phyloP scores from a whole-genome alignment of 2,329 filamentous ascomycete genomes.

The Cephalotrichum gorgonifer region DNA sequence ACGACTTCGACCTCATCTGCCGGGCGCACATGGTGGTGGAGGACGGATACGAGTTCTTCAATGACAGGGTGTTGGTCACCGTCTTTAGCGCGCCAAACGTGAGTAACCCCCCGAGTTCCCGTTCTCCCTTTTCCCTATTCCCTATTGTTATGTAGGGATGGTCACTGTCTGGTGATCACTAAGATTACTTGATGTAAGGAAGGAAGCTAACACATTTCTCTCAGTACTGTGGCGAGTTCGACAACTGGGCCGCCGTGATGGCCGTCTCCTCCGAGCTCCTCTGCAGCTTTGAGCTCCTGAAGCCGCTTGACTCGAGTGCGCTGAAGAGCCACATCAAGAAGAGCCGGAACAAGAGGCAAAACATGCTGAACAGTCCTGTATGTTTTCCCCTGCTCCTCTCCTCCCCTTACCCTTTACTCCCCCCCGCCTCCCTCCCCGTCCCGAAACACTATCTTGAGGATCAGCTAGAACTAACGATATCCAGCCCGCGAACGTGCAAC shows the following conservation, averaged over 20 bases:
- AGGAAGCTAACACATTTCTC: conserved; percentile 15
- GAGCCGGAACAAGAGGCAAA: conserved; percentile 86
- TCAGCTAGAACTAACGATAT: not conserved
- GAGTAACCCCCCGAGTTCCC: conserved; percentile 34
- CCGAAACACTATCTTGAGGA: not conserved
- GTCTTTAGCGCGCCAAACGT: conserved; percentile 97
- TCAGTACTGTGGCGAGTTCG: conserved; percentile 96
- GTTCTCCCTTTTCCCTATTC: not conserved
- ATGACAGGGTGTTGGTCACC: conserved; percentile 85
- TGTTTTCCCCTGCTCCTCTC: conserved; percentile 28
- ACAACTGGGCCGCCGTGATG: conserved; percentile 99
- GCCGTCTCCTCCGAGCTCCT: conserved; percentile 87
- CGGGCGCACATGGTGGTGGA: conserved; percentile 99
- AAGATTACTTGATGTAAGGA: too few species aligned
- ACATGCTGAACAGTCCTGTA: conserved; percentile 93
- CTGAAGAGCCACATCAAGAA: conserved; percentile 99
- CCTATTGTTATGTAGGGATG: too few species aligned
- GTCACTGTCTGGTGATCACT: too few species aligned
- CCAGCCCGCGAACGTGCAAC: conserved; percentile 44
- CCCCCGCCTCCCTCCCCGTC: not conserved
- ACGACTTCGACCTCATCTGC: conserved; percentile 96
- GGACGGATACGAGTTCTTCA: conserved; percentile 98
- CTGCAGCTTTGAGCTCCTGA: conserved; percentile 94
- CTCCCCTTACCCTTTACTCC: not conserved
- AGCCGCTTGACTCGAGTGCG: conserved; percentile 89